Evolutionary conservation across 1,284 basidiomycete genomes (phyloP), one percentile per base, ranked within the genome.

Genomic region (Ustilago trichophora): DNA sequence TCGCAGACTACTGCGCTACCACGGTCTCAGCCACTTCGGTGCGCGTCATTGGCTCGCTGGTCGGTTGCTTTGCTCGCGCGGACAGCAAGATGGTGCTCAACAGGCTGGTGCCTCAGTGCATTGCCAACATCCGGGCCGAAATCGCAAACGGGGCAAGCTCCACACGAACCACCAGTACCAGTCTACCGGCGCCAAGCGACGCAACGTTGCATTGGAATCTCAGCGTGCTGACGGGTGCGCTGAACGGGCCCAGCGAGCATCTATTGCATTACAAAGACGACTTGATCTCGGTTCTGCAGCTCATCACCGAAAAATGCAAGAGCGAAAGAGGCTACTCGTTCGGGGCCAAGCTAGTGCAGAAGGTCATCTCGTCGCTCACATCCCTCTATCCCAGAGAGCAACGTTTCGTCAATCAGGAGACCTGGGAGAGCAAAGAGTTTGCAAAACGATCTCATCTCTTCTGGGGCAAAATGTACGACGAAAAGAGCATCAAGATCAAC

Each of bases 111-210:
- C 89, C 91, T 0, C 87, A 89, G 62, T 95, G 92, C 79, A 85
- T 87, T 18, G 83, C 84, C n/a, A 89, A 91, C 74, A 93, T 98
- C 52, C 87, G 89, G 59, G 87, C 89, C 43, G 95, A 98, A 81
- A 83, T 98, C 41, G 90, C 88, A 66, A 88, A 92, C 63, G 96
- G 96, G 1, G 94, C 96, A 0, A 94, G 92, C n/a, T 91, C 91
- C 56, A 85, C 89, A 29, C 86, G 92, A 25, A 97, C 92, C 8
- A 98, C 93, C 2, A 89, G 89, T 3, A 93, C 92, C 0, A 88
- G 88, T 6, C 87, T 90, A 16, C 90, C 92, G 0, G 85, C 91
- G 2, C 88, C 92, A 4, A 91, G 91, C 6, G 95, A 98, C 76
- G 93, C 92, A 2, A 90, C 92, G 1, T 84, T 98, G 47, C 93